Percentiles rank a stretch among this genome's conserved stretches.
Conservation (phyloP, 2,329 filamentous ascomycete genomes). For the Neospermospora avenae region DNA sequence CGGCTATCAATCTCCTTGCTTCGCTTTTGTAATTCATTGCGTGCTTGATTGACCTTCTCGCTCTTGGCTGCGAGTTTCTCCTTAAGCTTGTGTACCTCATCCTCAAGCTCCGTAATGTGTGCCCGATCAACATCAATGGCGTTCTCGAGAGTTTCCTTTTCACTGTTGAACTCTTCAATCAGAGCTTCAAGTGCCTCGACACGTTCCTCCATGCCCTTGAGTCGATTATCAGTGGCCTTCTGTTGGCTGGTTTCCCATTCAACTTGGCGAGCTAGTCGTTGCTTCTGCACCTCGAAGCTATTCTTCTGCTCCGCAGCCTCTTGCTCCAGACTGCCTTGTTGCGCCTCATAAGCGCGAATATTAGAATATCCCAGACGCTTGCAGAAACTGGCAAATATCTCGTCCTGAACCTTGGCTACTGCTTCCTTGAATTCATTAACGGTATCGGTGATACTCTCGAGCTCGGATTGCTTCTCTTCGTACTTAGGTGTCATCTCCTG, state of each 20-base stretch:
- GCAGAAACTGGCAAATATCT: slow-evolving; percentile 84
- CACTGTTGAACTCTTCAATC: slow-evolving; percentile 64
- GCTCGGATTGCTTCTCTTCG: slow-evolving; percentile 63
- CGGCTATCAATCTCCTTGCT: slow-evolving; percentile 77
- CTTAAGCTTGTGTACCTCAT: slow-evolving; percentile 67
- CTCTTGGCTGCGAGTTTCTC: slow-evolving; percentile 65
- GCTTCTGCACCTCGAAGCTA: slow-evolving; percentile 81
- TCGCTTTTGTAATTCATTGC: slow-evolving; percentile 76
- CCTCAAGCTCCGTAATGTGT: slow-evolving; percentile 72
- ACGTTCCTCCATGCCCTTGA: slow-evolving; percentile 64
- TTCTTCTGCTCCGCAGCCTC: slow-evolving; percentile 84
- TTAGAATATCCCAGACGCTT: slow-evolving; percentile 79
- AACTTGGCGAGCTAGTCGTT: slow-evolving; percentile 62
- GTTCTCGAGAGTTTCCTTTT: slow-evolving; percentile 73
- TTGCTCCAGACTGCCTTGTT: slow-evolving; percentile 88
- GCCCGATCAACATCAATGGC: slow-evolving; percentile 69
- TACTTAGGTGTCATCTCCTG: slow-evolving; percentile 76
- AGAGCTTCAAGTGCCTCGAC: slow-evolving; percentile 65
- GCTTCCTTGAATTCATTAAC: slow-evolving; percentile 57
- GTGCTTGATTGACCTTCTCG: slow-evolving; percentile 74
- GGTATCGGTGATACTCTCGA: slow-evolving; percentile 58
- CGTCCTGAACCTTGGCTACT: slow-evolving; percentile 80
- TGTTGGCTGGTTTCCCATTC: slow-evolving; percentile 54
- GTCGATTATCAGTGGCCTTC: slow-evolving; percentile 61
- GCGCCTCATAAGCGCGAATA: slow-evolving; percentile 89